Evolutionary conservation across 768 basidiomycete genomes (phyloP), one percentile per base, ranked within the genome.

Genomic region (Leccinum arenicola): DNA sequence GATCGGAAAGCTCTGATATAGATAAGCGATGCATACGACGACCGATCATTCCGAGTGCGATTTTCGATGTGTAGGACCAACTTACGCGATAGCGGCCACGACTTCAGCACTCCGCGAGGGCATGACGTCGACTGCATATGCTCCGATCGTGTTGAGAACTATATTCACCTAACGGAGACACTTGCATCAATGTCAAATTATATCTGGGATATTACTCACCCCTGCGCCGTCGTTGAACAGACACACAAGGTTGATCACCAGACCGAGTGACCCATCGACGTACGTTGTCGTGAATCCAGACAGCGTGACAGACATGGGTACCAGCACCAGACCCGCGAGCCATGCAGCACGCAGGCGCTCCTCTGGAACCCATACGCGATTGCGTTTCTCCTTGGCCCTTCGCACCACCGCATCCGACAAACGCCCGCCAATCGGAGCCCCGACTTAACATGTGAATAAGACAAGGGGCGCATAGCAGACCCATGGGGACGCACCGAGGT

Each of bases 191-290:
- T 17, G 9, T 19, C 25, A n/a, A 9, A 33, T 3, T 23, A 51
- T 11, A 11, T 19, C 14, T 11, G 3, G 3, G 4, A 33, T 33
- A 40, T 2, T 11, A 75, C 79, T 54, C 65, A 89, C 88, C 19
- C 88, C 87, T 15, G 86, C 29, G 15, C 87, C 84, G 59, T 87
- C 88, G 40, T 82, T 56, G 63, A 88, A 89, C 5, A 91, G 63
- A 59, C 81, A 86, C 1, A 81, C 23, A 4, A 88, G 70, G 61
- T 80, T 82, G 14, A 84, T 65, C 1, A 71, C 69, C 23, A 89
- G 70, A 4, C 88, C 88, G 1, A 75, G 40, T 1, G 60, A 73
- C 2, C 84, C 83, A 7, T 73, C 72, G 7, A 88, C 72, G 65
- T 78, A 86, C 40, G 75, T 64, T 12, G 79, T 84, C 19, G 80